Evolutionary conservation across 306 rosid species (phyloP), one percentile per base, ranked within the genome.

Genomic region (Castanea sativa): DNA sequence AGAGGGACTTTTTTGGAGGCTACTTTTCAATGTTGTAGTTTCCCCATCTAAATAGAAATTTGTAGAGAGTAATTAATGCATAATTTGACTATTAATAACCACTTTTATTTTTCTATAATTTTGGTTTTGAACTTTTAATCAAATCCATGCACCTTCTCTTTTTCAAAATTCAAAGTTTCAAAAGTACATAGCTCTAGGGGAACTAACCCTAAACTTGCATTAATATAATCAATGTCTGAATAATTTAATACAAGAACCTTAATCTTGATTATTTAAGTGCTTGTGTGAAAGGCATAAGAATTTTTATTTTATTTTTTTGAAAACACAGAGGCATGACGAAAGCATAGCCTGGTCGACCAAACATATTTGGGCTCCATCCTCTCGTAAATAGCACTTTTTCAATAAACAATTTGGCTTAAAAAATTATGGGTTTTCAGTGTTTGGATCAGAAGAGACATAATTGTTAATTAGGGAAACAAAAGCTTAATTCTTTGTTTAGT

Each of bases 261-360:
- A 9, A 12, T 4, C 16, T 9, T 25, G 30, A 55, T 29, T 9
- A n/a, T 58, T 16, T 25, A 10, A 25, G 51, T 78, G 41, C 51
- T 64, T 72, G 16, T 45, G 29, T 61, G 5, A 41, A 74, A 80
- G 76, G 73, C 81, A 71, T 43, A 15, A 43, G 70, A 29, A 12
- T 15, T 5, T 73, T 77, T 57, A 55, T 15, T 5, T 72, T 82
- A 45, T 63, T 33, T 59, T 73, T 65, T 60, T 45, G 38, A 69
- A 69, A 76, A 13, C 45, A 51, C 69, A 56, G 56, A 55, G 69
- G 32, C 80, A 77, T 87, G 96, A 89, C 88, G 92, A 83, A 67
- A 74, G 83, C 79, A 55, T 45, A 70, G 76, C 81, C 80, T 76
- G 77, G 80, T 79, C 55, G n/a, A 27, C 82, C 80, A 80, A 81